phyloP scores from a whole-genome alignment of 495 filamentous ascomycete genomes.

The Podospora australis region DNA sequence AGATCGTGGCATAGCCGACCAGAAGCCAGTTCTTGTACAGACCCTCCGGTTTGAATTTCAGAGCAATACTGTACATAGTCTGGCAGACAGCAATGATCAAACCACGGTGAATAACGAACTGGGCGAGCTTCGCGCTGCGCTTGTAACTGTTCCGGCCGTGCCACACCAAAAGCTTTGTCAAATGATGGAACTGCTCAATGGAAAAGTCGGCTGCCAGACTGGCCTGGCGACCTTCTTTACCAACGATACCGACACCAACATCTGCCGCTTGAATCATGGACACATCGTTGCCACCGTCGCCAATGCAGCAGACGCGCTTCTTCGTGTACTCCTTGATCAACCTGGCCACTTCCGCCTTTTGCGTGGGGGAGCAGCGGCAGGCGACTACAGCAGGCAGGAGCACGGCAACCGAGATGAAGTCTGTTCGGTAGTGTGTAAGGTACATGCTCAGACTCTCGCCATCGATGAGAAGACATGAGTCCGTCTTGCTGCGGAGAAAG shows the following conservation, averaged over 20 bases:
- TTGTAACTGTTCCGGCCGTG: constrained; percentile 97
- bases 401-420: constrained; percentile 87
- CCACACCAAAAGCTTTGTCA: constrained; percentile 98
- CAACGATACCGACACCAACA: constrained; percentile 95
- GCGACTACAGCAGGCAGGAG: constrained; percentile 86
- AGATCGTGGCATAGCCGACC: constrained; percentile 93
- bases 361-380: constrained; percentile 93
- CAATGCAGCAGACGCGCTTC: constrained; percentile 93
- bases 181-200: constrained; percentile 86
- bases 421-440: constrained; percentile 67
- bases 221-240: constrained; percentile 94
- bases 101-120: constrained; percentile 97
- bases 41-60: constrained; percentile 84
- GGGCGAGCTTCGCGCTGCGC: constrained; percentile 86
- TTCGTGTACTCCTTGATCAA: constrained; percentile 88
- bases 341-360: constrained; percentile 89
- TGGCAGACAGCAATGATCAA: constrained; percentile 93
- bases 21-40: constrained; percentile 96
- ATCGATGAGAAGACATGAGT: constrained; percentile 85
- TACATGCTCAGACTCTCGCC: constrained; percentile 82
- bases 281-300: constrained; percentile 97
- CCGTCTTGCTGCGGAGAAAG: constrained; percentile 82
- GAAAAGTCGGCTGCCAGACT: constrained; percentile 93
- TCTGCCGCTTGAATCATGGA: constrained; percentile 99
- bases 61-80: constrained; percentile 93